Conservation (phyloP, 140 eudicot species). For the Oenanthe javanica region DNA sequence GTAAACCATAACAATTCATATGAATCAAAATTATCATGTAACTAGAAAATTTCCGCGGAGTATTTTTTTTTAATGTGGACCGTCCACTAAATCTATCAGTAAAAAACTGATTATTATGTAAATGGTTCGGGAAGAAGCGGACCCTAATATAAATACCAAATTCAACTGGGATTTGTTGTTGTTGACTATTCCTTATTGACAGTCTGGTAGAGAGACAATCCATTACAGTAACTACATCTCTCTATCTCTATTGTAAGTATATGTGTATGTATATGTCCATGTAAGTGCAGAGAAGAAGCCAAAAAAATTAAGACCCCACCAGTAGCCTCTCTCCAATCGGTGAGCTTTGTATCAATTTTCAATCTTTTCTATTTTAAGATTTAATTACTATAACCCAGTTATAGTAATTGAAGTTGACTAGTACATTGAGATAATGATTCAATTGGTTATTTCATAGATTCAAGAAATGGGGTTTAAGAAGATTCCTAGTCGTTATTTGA, state of each 20-base stretch:
- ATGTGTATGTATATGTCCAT: neutral
- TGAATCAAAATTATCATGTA: no score
- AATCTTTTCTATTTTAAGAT: neutral
- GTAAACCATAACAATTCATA: no score
- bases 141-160: neutral
- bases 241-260: neutral
- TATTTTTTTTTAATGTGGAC: no score
- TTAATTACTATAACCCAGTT: neutral
- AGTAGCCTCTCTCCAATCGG: conserved; percentile 1
- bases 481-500: conserved; percentile 65
- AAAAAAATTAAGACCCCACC: neutral
- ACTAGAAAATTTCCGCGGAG: no score
- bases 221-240: neutral
- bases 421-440: neutral
- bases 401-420: neutral
- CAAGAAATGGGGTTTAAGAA: conserved; percentile 35
- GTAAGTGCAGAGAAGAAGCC: conserved; percentile 1
- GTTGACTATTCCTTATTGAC: conserved; percentile 1
- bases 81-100: no score
- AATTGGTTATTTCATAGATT: conserved; percentile 9
- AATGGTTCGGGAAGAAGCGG: no score
- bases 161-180: neutral
- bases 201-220: neutral
- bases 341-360: neutral
- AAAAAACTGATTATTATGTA: no score